phyloP scores from a whole-genome alignment of 2,329 filamentous ascomycete genomes.

The Scedosporium apiospermum region DNA sequence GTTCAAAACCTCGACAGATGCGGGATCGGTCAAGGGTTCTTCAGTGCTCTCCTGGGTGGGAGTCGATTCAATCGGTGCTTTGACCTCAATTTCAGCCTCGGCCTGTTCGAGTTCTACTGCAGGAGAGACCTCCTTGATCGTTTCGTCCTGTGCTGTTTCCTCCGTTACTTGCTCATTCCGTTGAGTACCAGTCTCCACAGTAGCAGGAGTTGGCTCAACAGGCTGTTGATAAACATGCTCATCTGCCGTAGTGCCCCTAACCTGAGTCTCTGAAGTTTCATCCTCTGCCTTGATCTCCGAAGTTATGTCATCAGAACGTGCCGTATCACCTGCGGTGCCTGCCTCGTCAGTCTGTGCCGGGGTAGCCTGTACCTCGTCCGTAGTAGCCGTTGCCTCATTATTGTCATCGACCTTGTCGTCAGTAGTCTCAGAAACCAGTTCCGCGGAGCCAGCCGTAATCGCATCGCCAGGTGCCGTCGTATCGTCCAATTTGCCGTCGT shows the following conservation, averaged over 20 bases:
- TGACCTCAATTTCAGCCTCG: not conserved
- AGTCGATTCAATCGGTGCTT: not conserved
- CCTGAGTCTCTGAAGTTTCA: not conserved
- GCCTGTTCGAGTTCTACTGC: not conserved
- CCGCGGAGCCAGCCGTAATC: not conserved
- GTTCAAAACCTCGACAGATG: not conserved
- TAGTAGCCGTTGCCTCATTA: not conserved
- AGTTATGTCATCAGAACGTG: not conserved
- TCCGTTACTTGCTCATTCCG: not conserved
- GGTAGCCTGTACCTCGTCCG: not conserved
- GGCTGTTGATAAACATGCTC: not conserved
- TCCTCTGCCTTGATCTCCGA: not conserved
- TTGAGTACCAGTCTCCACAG: too few relatives aligned
- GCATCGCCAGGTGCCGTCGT: not conserved
- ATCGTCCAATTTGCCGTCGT: not conserved
- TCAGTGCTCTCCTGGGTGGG: not conserved
- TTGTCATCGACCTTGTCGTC: not conserved
- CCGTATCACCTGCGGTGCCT: not conserved
- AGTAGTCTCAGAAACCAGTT: constrained; percentile 2
- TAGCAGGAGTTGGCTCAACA: not conserved
- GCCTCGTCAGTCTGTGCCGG: not conserved
- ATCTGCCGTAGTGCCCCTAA: not conserved
- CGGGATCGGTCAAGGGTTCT: not conserved
- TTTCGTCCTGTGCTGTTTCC: not conserved
- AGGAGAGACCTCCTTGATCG: not conserved